Conservation (phyloP, 2,329 filamentous ascomycete species). For the Penicillium sp. region DNA sequence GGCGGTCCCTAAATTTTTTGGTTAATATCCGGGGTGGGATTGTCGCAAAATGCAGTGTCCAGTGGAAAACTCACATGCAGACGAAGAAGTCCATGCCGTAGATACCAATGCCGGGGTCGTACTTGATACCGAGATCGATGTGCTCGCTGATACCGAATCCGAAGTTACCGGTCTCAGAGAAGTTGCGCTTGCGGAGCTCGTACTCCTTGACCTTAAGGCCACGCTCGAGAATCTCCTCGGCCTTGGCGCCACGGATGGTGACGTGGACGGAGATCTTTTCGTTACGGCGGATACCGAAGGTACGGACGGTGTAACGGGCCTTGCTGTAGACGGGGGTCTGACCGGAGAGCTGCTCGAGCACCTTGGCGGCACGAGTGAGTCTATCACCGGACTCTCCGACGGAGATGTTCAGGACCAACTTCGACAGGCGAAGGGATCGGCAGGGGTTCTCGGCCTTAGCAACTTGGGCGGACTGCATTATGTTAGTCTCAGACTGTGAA, state of each 20-base stretch:
- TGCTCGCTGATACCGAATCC: conserved; percentile 99
- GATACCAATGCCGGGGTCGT: conserved; percentile 95
- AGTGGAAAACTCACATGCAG: conserved; percentile 67
- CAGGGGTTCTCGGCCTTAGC: conserved; percentile 92
- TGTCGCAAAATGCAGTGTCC: too few species aligned
- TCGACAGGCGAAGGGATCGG: conserved; percentile 98
- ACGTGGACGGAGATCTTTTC: conserved; percentile 99
- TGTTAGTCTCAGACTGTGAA: conserved; percentile 15
- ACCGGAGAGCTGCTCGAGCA: conserved; percentile 98
- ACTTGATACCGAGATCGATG: conserved; percentile 99
- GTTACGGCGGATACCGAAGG: conserved; percentile 99
- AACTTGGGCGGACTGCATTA: conserved; percentile 54
- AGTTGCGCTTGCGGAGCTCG: conserved; percentile 98
- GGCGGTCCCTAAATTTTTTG: conserved; percentile 60
- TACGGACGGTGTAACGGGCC: conserved; percentile 99
- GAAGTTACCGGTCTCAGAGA: conserved; percentile 99
- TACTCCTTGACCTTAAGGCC: conserved; percentile 99
- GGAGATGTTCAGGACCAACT: conserved; percentile 98
- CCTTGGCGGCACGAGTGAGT: conserved; percentile 98
- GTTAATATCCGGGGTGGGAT: conserved; percentile 1
- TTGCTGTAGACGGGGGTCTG: conserved; percentile 99
- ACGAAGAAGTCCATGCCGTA: conserved; percentile 99
- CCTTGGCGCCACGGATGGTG: conserved; percentile 97
- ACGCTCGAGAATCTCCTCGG: conserved; percentile 99
- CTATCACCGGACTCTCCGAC: conserved; percentile 99